phyloP scores from a whole-genome alignment of 805 yeast species.

The Ogataea dorogensis region DNA sequence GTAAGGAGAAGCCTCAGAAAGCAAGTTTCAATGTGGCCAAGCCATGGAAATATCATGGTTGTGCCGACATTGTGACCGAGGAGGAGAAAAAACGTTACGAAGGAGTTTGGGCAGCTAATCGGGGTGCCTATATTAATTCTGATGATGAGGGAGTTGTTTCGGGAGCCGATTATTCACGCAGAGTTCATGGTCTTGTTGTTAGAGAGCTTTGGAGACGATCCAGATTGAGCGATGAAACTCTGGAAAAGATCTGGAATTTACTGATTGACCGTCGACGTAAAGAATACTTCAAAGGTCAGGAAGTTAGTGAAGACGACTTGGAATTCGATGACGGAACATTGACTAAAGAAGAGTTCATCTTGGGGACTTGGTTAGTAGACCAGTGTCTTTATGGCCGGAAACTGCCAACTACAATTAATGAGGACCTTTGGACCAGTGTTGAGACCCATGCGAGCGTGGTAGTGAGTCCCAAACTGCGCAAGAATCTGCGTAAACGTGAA shows the following conservation, averaged over 20 bases:
- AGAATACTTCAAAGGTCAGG: conserved; percentile 35
- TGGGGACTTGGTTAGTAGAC: conserved; percentile 98
- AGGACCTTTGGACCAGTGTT: conserved; percentile 79
- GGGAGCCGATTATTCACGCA: conserved; percentile 10
- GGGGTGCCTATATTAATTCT: conserved; percentile 52
- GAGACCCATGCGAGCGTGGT: conserved; percentile 33
- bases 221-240: conserved; percentile 58
- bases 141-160: conserved; percentile 8
- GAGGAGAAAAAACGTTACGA: conserved; percentile 86
- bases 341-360: conserved; percentile 77
- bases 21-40: conserved; percentile 75
- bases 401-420: conserved; percentile 67
- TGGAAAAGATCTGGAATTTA: conserved; percentile 70
- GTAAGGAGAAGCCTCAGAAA: conserved; percentile 35
- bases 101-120: conserved; percentile 90
- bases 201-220: conserved; percentile 80
- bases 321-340: conserved; percentile 74
- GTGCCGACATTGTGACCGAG: conserved; percentile 46
- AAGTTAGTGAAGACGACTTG: conserved; percentile 44
- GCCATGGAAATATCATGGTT: conserved; percentile 90
- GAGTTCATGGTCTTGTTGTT: conserved; percentile 63
- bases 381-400: conserved; percentile 94
- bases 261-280: conserved; percentile 52
- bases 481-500: conserved; percentile 17
- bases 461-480: conserved; percentile 18